Evolutionary conservation across 805 yeast genomes (phyloP).

Genomic region (Myxozyma sirexii): DNA sequence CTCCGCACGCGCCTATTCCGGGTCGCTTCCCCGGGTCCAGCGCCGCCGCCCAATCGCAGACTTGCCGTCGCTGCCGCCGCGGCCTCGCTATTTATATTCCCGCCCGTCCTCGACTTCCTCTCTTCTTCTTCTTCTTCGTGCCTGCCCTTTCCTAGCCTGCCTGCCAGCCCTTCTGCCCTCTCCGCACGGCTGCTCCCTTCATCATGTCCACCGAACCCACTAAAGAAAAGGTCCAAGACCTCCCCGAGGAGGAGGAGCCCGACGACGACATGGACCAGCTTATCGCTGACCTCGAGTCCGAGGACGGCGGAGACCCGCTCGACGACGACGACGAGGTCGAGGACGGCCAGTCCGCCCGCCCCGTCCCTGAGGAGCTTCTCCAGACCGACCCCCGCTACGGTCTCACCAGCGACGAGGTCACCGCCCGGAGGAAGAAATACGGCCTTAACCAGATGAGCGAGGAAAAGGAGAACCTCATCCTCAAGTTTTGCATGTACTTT

Average conservation of each 20-base stretch:
- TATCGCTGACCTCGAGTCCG: constrained; percentile 71
- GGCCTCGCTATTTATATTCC: constrained; percentile 29
- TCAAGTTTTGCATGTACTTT: constrained; percentile 84
- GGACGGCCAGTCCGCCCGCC: constrained; percentile 65
- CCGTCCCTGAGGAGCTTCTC: constrained; percentile 82
- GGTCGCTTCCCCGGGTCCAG: constrained; percentile 1
- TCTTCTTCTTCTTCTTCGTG: constrained; percentile 1
- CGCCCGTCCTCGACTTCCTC: constrained; percentile 8
- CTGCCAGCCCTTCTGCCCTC: not conserved
- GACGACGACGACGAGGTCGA: constrained; percentile 48
- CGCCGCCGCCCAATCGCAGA: constrained; percentile 15
- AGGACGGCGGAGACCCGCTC: constrained; percentile 48
- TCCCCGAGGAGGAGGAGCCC: constrained; percentile 62
- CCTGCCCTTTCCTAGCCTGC: not conserved
- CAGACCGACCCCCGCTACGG: constrained; percentile 81
- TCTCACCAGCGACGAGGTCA: constrained; percentile 75
- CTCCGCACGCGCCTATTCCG: not conserved
- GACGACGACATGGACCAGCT: constrained; percentile 65
- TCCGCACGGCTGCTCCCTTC: not conserved
- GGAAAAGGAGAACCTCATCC: constrained; percentile 75
- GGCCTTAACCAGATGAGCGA: constrained; percentile 92
- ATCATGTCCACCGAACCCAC: constrained; percentile 37
- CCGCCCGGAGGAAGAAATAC: constrained; percentile 82
- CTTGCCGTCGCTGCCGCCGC: too few species aligned
- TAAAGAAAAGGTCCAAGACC: constrained; percentile 49